phyloP scores from a whole-genome alignment of 805 yeast species.

The Saccharomycopsis olivae region DNA sequence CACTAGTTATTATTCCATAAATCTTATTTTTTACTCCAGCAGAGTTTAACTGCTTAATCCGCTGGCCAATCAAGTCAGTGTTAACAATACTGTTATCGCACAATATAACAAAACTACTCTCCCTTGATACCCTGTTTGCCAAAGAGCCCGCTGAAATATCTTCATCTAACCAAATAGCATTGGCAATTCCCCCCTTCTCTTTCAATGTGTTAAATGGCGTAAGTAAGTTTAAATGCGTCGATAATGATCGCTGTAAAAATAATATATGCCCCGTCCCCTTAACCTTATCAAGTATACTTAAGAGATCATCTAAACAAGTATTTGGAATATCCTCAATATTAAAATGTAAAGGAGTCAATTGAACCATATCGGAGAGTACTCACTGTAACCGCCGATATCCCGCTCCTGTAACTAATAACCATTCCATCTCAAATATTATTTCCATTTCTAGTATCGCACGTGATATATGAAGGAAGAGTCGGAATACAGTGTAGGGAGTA shows the following conservation, averaged over 20 bases:
- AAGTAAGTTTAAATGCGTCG: conserved; percentile 40
- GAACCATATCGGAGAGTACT: too few species aligned
- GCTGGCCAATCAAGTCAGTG: conserved; percentile 13
- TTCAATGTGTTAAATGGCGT: conserved; percentile 46
- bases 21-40: conserved; percentile 17
- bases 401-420: too few species aligned
- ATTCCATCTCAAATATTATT: too few species aligned
- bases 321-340: conserved; percentile 5
- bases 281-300: conserved; percentile 1
- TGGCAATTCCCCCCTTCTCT: conserved; percentile 37
- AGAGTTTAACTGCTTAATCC: conserved; percentile 19
- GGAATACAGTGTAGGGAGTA: too few species aligned
- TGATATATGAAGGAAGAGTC: too few species aligned
- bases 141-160: conserved; percentile 2
- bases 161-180: conserved; percentile 36
- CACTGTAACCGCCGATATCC: too few species aligned
- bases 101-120: conserved; percentile 21
- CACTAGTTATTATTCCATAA: conserved; percentile 26
- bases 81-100: conserved; percentile 21
- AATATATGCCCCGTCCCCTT: conserved; percentile 10
- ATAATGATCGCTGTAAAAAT: conserved; percentile 31
- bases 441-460: too few species aligned
- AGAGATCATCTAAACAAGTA: conserved; percentile 8
- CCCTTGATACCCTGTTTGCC: conserved; percentile 6
- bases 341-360: conserved; percentile 12